phyloP scores from a whole-genome alignment of 1,284 basidiomycete species.

The Trichosporon sp. region DNA sequence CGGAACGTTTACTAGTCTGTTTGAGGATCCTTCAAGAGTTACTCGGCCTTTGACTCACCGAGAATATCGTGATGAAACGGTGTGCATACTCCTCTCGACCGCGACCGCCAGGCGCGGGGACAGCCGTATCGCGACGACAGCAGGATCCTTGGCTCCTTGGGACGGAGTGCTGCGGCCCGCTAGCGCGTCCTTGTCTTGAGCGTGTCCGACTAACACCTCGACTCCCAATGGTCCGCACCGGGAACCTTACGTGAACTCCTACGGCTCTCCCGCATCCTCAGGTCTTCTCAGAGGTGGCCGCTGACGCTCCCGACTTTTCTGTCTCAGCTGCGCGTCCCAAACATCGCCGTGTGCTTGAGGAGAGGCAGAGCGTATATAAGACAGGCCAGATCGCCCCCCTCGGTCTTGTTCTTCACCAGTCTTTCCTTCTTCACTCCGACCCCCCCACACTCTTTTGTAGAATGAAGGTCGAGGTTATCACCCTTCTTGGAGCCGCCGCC shows the following conservation, averaged over 20 bases:
- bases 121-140: background rate
- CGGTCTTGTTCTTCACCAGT: background rate
- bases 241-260: background rate
- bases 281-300: background rate
- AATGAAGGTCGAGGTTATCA: conserved; percentile 13
- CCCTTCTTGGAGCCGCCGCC: conserved; percentile 8
- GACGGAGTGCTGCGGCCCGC: background rate
- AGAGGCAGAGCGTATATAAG: background rate
- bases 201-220: background rate
- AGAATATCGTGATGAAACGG: background rate
- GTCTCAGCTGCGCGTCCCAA: background rate
- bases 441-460: conserved; percentile 8
- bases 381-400: background rate
- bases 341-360: background rate
- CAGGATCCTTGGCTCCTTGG: background rate
- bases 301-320: background rate
- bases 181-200: background rate
- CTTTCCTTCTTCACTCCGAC: background rate
- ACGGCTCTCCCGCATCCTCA: background rate
- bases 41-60: conserved; percentile 1
- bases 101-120: background rate
- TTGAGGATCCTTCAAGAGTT: background rate
- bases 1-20: background rate
- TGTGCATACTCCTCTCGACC: background rate
- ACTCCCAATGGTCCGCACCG: background rate